Evolutionary conservation across 768 basidiomycete genomes (phyloP).

Genomic region (Tylopilus intermedius): DNA sequence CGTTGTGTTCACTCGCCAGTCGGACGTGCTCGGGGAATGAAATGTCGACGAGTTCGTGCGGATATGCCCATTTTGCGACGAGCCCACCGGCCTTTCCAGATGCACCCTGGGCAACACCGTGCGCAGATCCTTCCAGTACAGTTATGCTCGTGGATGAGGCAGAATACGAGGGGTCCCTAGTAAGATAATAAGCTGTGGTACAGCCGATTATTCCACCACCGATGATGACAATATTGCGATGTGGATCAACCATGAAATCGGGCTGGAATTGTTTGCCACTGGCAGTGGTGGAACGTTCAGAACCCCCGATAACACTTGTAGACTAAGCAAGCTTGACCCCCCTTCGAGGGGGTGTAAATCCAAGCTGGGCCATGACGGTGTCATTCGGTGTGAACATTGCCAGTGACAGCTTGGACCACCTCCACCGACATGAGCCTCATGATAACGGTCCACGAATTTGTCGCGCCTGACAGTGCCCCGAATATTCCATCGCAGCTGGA

Average conservation of each 20-base stretch:
- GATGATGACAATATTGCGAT: constrained; percentile 59
- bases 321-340: background rate
- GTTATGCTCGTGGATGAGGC: constrained; percentile 43
- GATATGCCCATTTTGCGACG: constrained; percentile 82
- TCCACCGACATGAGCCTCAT: constrained; percentile 1
- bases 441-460: constrained; percentile 24
- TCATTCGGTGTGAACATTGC: background rate
- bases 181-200: constrained; percentile 76
- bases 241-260: background rate
- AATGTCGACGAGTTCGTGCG: constrained; percentile 60
- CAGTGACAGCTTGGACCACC: background rate
- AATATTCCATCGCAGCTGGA: constrained; percentile 7
- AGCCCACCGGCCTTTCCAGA: constrained; percentile 85
- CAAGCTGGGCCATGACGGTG: background rate
- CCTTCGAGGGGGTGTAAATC: constrained; percentile 1
- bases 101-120: constrained; percentile 70
- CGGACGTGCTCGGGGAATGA: constrained; percentile 66
- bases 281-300: too few relatives aligned
- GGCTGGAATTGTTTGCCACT: too few relatives aligned
- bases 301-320: background rate
- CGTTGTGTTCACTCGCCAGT: constrained; percentile 65
- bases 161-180: constrained; percentile 49
- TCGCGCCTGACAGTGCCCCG: background rate
- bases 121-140: constrained; percentile 64
- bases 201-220: constrained; percentile 87